A percentile compares a stretch with the other conserved stretches of the same genome.
Conservation (phyloP, 2,329 filamentous ascomycete genomes). For the Parastagonospora avenae region DNA sequence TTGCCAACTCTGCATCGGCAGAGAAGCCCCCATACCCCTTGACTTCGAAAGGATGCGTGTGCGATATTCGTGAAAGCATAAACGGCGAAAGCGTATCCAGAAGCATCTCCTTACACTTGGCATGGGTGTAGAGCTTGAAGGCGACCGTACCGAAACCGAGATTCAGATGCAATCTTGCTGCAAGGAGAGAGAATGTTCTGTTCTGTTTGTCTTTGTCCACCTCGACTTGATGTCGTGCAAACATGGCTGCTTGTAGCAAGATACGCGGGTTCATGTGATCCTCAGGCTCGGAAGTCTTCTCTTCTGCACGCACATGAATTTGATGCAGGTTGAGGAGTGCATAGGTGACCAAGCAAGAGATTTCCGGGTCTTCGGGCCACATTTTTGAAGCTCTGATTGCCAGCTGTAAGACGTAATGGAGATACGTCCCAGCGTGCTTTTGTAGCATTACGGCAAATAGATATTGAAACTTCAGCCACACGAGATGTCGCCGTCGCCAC, state of each 20-base stretch:
- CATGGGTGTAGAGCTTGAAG: slow-evolving; percentile 32
- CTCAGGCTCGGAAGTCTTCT: slow-evolving; percentile 2
- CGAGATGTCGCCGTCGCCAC: too few relatives aligned
- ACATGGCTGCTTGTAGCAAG: slow-evolving; percentile 36
- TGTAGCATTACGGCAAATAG: too few relatives aligned
- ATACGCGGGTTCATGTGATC: slow-evolving; percentile 17
- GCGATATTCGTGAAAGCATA: slow-evolving; percentile 38
- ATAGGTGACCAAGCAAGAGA: slow-evolving; percentile 27
- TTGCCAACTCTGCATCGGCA: slow-evolving; percentile 34
- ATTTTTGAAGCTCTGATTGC: slow-evolving; percentile 21
- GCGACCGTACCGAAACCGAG: slow-evolving; percentile 38
- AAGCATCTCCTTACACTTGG: slow-evolving; percentile 43
- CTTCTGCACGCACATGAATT: slow-evolving; percentile 1
- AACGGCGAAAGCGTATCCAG: slow-evolving; percentile 38
- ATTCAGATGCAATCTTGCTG: slow-evolving; percentile 37
- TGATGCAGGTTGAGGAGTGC: slow-evolving; percentile 29
- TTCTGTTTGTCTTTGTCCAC: slow-evolving; percentile 32
- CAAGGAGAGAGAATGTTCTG: slow-evolving; percentile 35
- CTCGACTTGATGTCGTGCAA: slow-evolving; percentile 29
- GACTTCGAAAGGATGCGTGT: slow-evolving; percentile 40
- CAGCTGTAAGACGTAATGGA: not conserved
- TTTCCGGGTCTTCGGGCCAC: slow-evolving; percentile 16
- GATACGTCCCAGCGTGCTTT: too few relatives aligned
- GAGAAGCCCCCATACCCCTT: slow-evolving; percentile 32
- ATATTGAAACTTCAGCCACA: too few relatives aligned